Evolutionary conservation across 305 asterid genomes (phyloP), one percentile per base, ranked within the genome.

Genomic region (Solanum hybrid): DNA sequence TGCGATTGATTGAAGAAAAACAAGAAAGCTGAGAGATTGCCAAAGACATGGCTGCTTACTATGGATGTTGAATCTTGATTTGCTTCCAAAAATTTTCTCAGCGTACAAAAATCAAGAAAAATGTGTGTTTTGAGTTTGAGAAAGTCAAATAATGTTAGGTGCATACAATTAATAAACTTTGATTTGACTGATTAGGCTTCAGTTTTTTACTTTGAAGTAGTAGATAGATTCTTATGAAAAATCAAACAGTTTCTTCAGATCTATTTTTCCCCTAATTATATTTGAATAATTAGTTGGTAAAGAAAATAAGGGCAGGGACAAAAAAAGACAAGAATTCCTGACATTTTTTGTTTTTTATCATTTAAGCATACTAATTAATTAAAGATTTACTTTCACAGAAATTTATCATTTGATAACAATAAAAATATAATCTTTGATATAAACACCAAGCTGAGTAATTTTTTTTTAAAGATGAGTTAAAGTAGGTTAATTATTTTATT

Each of bases 1-100:
- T 91, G 77, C 93, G 92, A 87, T 45, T 90, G 75, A 91, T 51
- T 89, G 95, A 90, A 81, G 95, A 91, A 92, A 93, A 93, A 90
- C 92, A 93, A 34, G 94, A 90, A 87, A 94, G 91, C 90, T 93
- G 95, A 89, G 90, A 80, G 73, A 93, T 91, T 87, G 95, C 92
- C 36, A 93, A 89, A 60, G 97, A 89, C n/a, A 84, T 84, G 6
- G 29, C 42, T 84, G 87, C 73, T 84, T 84, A 78, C 10, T n/a
- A 5, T 82, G 42, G 40, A 10, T 84, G 6, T 29, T 51, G 75
- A 84, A 15, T 84, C 87, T 84, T 31, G 75, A 84, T 84, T 84
- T 84, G 75, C 12, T 51, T 51, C 26, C 29, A 22, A 78, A 1
- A 1, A 1, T 0, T 84, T 19, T 31, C 75, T 51, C 87, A 51